phyloP scores from a whole-genome alignment of 257 asterid genomes.

The Henckelia pumila region DNA sequence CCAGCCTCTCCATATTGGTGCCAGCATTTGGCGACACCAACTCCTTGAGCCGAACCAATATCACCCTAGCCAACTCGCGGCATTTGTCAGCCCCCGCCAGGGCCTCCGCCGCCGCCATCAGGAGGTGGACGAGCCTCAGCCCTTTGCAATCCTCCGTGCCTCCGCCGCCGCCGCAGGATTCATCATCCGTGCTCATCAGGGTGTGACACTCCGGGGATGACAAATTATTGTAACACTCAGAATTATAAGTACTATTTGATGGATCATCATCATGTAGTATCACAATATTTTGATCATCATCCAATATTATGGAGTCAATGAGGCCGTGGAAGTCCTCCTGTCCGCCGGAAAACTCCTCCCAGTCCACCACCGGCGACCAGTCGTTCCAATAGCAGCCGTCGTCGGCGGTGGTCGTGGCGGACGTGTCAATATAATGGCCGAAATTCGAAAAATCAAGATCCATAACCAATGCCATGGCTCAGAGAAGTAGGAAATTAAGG shows the following conservation, averaged over 20 bases:
- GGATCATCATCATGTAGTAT: too few species aligned
- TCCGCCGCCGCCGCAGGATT: background rate
- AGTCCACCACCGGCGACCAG: slow-evolving; percentile 42
- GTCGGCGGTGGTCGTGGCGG: slow-evolving; percentile 32
- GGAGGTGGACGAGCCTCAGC: slow-evolving; percentile 43
- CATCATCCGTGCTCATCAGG: slow-evolving; percentile 16
- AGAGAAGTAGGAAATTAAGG: too few species aligned
- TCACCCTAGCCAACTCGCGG: slow-evolving; percentile 52
- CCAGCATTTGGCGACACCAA: slow-evolving; percentile 39
- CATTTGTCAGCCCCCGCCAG: slow-evolving; percentile 36
- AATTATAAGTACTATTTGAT: slow-evolving; percentile 1
- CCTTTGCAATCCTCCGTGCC: slow-evolving; percentile 37
- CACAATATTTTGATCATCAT: slow-evolving; percentile 21
- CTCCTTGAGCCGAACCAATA: slow-evolving; percentile 61
- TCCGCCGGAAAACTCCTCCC: slow-evolving; percentile 35
- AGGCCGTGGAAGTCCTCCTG: slow-evolving; percentile 27
- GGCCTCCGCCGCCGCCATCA: slow-evolving; percentile 54
- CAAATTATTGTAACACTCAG: slow-evolving; percentile 12
- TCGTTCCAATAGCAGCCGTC: slow-evolving; percentile 35
- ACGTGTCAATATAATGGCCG: slow-evolving; percentile 27
- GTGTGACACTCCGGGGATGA: slow-evolving; percentile 24
- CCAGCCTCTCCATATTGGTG: slow-evolving; percentile 46
- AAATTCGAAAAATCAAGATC: slow-evolving; percentile 45
- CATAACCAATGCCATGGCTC: slow-evolving; percentile 55
- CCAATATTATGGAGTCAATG: slow-evolving; percentile 36